phyloP scores from a whole-genome alignment of 2,329 filamentous ascomycete genomes.

The Remersonia thermophila region DNA sequence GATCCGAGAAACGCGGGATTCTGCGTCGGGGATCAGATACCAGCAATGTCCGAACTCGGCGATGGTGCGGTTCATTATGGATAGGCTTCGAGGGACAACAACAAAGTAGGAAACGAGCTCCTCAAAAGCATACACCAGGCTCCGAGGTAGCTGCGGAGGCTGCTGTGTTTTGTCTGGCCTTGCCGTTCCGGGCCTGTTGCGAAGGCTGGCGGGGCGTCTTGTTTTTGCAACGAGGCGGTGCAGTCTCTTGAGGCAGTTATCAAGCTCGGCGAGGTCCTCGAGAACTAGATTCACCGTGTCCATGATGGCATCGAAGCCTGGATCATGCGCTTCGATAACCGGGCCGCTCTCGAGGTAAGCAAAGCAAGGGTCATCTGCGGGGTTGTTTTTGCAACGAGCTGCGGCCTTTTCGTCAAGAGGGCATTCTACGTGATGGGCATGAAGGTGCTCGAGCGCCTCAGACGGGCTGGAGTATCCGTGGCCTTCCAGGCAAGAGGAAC shows the following conservation, averaged over 20 bases:
- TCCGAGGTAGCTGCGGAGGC: slow-evolving; percentile 7
- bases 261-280: too few species aligned
- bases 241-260: too few species aligned
- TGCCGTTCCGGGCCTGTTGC: too few species aligned
- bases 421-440: not conserved
- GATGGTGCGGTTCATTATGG: not conserved
- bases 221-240: too few species aligned
- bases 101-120: slow-evolving; percentile 9
- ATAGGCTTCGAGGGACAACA: slow-evolving; percentile 7
- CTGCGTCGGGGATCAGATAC: too few species aligned
- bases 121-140: slow-evolving; percentile 13
- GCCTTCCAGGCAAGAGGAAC: not conserved
- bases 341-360: not conserved
- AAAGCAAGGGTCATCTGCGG: slow-evolving; percentile 1
- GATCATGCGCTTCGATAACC: too few species aligned
- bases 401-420: not conserved
- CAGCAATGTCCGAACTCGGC: too few species aligned
- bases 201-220: too few species aligned
- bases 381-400: not conserved
- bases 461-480: not conserved
- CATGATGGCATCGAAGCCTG: too few species aligned
- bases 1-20: too few species aligned
- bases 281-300: too few species aligned
- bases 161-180: not conserved
- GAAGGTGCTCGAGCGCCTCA: not conserved